These are phyloP conservation scores for Mortierella sp. DNA, from an alignment of 371 early-diverging fungal genomes.

Conservation along the genomic window DNA sequence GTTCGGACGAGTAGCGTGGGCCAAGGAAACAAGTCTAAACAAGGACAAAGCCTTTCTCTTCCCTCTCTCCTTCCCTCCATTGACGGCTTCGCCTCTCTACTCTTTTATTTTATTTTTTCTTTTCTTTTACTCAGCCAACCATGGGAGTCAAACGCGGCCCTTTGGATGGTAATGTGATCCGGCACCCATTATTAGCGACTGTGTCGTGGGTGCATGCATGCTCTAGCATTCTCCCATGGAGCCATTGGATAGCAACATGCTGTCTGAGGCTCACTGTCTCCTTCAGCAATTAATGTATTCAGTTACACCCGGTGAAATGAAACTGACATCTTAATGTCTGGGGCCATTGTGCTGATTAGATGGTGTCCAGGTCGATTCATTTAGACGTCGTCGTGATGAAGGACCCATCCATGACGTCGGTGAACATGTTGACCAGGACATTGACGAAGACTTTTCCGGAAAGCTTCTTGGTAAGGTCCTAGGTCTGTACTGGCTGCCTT, in stretches of 20 bases:
- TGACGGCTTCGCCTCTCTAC: background rate
- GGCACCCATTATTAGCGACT: no score
- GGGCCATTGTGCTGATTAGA: background rate
- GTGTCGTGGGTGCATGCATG: background rate
- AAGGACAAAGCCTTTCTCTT: background rate
- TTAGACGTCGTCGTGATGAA: slow-evolving; percentile 42
- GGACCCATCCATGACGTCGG: slow-evolving; percentile 49
- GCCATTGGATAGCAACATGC: background rate
- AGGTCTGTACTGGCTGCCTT: background rate
- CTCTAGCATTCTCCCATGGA: background rate
- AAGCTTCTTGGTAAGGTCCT: slow-evolving; percentile 36
- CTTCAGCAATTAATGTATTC: background rate
- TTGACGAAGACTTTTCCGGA: slow-evolving; percentile 44
- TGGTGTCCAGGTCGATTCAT: background rate
- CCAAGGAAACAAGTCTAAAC: slow-evolving; percentile 14
- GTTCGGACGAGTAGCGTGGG: no score
- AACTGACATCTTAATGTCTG: background rate
- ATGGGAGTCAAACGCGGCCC: slow-evolving; percentile 46
- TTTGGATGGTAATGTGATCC: slow-evolving; percentile 24
- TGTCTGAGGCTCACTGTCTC: background rate
- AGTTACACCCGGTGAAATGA: background rate
- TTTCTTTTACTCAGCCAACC: slow-evolving; percentile 2
- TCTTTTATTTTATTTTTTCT: background rate
- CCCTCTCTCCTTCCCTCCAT: background rate
- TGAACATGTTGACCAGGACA: slow-evolving; percentile 40